Evolutionary conservation across 2,329 filamentous ascomycete genomes (phyloP).

Genomic region (Cytospora schulzeri): DNA sequence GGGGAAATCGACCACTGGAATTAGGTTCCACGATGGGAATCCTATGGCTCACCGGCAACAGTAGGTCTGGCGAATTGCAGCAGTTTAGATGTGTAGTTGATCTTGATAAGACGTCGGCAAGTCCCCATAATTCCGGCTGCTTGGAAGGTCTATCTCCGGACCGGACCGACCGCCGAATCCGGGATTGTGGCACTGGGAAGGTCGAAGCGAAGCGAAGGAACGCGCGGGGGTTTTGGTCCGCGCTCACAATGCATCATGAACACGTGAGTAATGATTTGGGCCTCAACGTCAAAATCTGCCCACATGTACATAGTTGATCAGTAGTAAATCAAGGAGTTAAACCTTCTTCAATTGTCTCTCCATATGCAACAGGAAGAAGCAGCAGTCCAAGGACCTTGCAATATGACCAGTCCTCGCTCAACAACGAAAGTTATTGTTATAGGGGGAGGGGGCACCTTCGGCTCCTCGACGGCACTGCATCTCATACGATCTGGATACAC

Average conservation of each 20-base stretch:
- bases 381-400: neutral
- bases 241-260: neutral
- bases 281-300: neutral
- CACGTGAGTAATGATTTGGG: neutral
- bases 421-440: constrained; percentile 42
- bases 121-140: constrained; percentile 5
- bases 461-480: constrained; percentile 50
- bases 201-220: constrained; percentile 20
- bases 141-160: constrained; percentile 19
- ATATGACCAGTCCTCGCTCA: constrained; percentile 32
- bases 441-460: constrained; percentile 51
- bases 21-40: neutral
- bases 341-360: too few species aligned
- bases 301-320: neutral
- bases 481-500: constrained; percentile 46
- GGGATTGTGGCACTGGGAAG: constrained; percentile 11
- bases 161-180: constrained; percentile 8
- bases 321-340: neutral
- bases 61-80: constrained; percentile 1
- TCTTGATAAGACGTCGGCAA: constrained; percentile 17
- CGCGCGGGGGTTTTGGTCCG: constrained; percentile 1
- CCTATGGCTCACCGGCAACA: neutral
- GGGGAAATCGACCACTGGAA: neutral
- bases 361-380: neutral
- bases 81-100: neutral